These are phyloP conservation scores for Puya raimondii DNA, from an alignment of 176 grass and related monocot genomes.

Conservation along the genomic window DNA sequence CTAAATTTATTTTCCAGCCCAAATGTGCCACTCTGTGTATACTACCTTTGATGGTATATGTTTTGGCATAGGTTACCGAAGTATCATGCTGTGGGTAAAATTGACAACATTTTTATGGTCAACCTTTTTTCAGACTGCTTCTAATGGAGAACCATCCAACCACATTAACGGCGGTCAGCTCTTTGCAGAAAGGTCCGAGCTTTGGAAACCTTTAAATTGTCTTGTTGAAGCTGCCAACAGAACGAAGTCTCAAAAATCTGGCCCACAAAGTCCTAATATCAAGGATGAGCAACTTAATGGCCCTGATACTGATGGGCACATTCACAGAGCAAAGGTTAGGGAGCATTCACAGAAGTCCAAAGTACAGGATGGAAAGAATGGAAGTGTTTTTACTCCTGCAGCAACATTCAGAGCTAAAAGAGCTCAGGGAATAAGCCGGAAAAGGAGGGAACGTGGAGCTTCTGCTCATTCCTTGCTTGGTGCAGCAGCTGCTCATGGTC, in stretches of 20 bases:
- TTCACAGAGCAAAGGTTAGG: constrained; percentile 36
- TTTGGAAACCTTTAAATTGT: constrained; percentile 80
- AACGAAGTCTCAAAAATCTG: constrained; percentile 50
- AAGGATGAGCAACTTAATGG: constrained; percentile 43
- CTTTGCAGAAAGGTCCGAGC: constrained; percentile 45
- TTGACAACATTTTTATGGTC: constrained; percentile 11
- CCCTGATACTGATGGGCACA: constrained; percentile 23
- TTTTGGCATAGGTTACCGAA: not conserved
- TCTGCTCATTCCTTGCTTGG: constrained; percentile 21
- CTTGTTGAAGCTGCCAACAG: constrained; percentile 71
- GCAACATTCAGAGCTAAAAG: constrained; percentile 25
- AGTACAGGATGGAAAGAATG: constrained; percentile 47
- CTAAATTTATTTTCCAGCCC: no score
- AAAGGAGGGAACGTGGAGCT: constrained; percentile 29
- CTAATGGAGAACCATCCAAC: constrained; percentile 43
- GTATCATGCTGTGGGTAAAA: not conserved
- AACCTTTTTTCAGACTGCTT: constrained; percentile 36
- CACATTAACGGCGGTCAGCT: constrained; percentile 24
- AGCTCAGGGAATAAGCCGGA: constrained; percentile 25
- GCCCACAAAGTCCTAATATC: constrained; percentile 34
- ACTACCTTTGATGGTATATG: not conserved
- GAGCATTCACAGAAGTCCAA: constrained; percentile 37
- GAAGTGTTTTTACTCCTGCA: constrained; percentile 18
- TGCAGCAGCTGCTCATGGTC: constrained; percentile 20
- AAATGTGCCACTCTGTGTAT: not conserved